These are phyloP conservation scores for Myxozyma mucilagina DNA, from an alignment of 805 yeast species.

Conservation along the genomic window DNA sequence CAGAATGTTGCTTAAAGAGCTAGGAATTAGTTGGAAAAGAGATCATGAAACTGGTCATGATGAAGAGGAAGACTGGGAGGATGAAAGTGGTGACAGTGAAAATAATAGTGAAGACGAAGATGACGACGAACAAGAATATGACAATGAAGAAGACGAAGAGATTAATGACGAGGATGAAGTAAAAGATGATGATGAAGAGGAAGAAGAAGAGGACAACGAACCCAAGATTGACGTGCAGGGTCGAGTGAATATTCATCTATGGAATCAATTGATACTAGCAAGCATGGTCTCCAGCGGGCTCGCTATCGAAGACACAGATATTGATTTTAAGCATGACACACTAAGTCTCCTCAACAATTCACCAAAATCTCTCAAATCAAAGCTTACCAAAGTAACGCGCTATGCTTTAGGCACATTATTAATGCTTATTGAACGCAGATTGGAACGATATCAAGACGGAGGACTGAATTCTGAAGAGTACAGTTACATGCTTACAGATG, in stretches of 20 bases:
- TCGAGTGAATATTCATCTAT: conserved; percentile 4
- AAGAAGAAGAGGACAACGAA: conserved; percentile 12
- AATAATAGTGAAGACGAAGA: not conserved
- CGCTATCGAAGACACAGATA: not conserved
- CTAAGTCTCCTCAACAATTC: conserved; percentile 9
- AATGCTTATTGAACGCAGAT: conserved; percentile 7
- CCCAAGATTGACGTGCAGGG: conserved; percentile 10
- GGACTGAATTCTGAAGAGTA: conserved; percentile 13
- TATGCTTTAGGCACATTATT: not conserved
- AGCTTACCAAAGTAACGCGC: not conserved
- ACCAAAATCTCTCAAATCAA: not conserved
- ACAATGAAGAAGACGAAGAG: not conserved
- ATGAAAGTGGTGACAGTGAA: not conserved
- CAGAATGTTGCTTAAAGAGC: conserved; percentile 5
- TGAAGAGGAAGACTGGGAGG: not conserved
- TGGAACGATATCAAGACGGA: conserved; percentile 15
- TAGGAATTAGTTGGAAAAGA: conserved; percentile 11
- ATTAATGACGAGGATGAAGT: not conserved
- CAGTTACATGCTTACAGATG: conserved; percentile 14
- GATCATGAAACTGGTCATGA: conserved; percentile 1
- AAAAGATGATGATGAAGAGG: not conserved
- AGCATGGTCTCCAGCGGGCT: not conserved
- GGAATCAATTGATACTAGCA: conserved; percentile 10
- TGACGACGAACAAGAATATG: not conserved
- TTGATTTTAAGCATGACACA: not conserved